phyloP scores from a whole-genome alignment of 768 basidiomycete genomes.

The Suillus ampliporus region DNA sequence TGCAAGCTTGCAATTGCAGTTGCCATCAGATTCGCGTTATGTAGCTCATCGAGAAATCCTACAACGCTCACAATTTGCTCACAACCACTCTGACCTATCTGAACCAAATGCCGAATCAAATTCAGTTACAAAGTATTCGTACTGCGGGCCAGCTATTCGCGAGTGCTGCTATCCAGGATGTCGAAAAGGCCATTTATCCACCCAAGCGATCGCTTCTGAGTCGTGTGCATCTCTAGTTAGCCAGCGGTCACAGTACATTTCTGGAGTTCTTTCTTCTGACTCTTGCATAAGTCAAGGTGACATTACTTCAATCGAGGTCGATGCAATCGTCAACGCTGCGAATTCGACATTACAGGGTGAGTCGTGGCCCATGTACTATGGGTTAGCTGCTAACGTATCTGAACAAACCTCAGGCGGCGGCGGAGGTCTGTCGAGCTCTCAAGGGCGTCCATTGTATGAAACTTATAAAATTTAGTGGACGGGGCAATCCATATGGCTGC shows the following conservation, averaged over 20 bases:
- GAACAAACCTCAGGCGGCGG: conserved; percentile 62
- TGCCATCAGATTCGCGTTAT: too few relatives aligned
- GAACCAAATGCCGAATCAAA: conserved; percentile 26
- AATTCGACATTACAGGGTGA: conserved; percentile 73
- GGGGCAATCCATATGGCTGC: conserved; percentile 84
- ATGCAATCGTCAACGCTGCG: conserved; percentile 84
- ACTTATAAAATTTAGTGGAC: conserved; percentile 57
- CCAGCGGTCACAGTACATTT: conserved; percentile 14
- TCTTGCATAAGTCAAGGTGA: conserved; percentile 65
- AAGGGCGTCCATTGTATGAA: conserved; percentile 2
- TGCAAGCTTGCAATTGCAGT: too few relatives aligned
- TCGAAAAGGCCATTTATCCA: conserved; percentile 42
- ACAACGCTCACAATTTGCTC: too few relatives aligned
- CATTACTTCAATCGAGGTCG: conserved; percentile 73
- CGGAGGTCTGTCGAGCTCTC: conserved; percentile 56
- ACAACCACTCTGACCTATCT: not conserved
- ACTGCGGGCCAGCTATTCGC: conserved; percentile 63
- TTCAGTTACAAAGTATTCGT: conserved; percentile 52
- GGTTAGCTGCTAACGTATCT: not conserved
- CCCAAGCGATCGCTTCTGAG: conserved; percentile 49
- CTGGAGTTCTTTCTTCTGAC: not conserved
- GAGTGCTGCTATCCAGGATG: conserved; percentile 42
- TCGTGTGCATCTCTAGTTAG: conserved; percentile 73
- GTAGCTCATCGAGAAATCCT: too few relatives aligned
- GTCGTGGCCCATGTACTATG: conserved; percentile 14